A percentile compares a stretch with the other conserved stretches of the same genome.
Evolutionary conservation across 805 yeast species (phyloP).

Genomic region (Jamesozyma lodderae): DNA sequence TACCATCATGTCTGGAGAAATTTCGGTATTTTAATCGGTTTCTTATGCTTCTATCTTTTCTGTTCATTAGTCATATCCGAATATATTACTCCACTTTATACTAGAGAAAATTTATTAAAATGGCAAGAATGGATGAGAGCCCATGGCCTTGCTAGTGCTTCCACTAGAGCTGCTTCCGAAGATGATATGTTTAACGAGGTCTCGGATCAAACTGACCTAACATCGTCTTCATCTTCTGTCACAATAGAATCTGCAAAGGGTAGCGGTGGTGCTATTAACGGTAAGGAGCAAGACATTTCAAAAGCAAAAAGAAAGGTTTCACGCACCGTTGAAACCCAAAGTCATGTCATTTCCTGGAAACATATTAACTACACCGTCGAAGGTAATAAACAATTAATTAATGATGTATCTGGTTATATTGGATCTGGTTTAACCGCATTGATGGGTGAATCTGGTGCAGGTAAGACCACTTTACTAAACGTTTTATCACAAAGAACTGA

Average conservation of each 20-base stretch:
- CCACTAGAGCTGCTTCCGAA: not conserved
- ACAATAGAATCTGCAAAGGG: constrained; percentile 8
- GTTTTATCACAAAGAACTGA: constrained; percentile 43
- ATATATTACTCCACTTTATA: constrained; percentile 22
- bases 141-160: not conserved
- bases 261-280: not conserved
- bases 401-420: constrained; percentile 53
- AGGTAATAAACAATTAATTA: constrained; percentile 28
- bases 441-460: constrained; percentile 62
- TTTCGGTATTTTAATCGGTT: constrained; percentile 53
- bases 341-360: constrained; percentile 54
- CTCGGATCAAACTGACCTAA: not conserved
- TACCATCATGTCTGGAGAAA: constrained; percentile 69
- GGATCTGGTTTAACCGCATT: constrained; percentile 56
- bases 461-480: constrained; percentile 51
- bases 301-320: not conserved
- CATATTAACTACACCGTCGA: constrained; percentile 46
- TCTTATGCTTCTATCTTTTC: constrained; percentile 32
- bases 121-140: not conserved
- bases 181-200: not conserved
- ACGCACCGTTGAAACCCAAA: constrained; percentile 13
- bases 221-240: constrained; percentile 7
- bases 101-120: constrained; percentile 9
- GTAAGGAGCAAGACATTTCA: not conserved
- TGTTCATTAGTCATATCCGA: constrained; percentile 28